Evolutionary conservation across 441 rosid species (phyloP), one percentile per base, ranked within the genome.

Genomic region (Corymbia calophylla): DNA sequence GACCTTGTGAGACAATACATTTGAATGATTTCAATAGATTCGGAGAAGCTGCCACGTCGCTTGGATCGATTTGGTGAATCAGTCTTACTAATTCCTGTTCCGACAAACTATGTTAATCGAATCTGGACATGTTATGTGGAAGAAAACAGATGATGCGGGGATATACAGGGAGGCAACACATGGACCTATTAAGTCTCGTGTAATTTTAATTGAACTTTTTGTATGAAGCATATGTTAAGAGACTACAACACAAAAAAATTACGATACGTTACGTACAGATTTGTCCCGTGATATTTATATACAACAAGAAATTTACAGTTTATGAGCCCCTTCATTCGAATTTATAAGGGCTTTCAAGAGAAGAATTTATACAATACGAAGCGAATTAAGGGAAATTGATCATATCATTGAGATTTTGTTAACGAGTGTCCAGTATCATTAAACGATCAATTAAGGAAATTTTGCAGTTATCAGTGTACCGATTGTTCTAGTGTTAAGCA

Each of bases 381-480:
- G 29, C 49, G 19, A 19, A 73, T 73, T 39, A 21, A 73, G 32
- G 9, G 6, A 62, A 62, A 62, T 31, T 18, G 68, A 29, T 62
- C 18, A 0, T 62, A 1, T 13, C 1, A 6, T 29, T 4, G 5
- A 32, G 7, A 62, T 62, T 62, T 4, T 58, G n/a, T 58, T 58
- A 58, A 58, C 13, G 25, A n/a, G 32, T 39, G 44, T 39, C 6
- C 5, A 39, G 6, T 39, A 39, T 39, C 44, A 39, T 15, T 13
- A 29, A 62, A 6, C 15, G 6, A 29, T 17, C 25, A n/a, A 62
- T 1, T 14, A 62, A 62, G n/a, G 2, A 32, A 32, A 32, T 18
- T 32, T 32, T 9, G 18, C 7, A 2, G 1, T 32, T 35, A 17
- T 17, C 0, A 9, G 0, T 10, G 4, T 5, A 12, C 0, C 3